Evolutionary conservation across 352 stramenopile species (phyloP), one percentile per base, ranked within the genome.

Genomic region (Globisporangium barbulae): DNA sequence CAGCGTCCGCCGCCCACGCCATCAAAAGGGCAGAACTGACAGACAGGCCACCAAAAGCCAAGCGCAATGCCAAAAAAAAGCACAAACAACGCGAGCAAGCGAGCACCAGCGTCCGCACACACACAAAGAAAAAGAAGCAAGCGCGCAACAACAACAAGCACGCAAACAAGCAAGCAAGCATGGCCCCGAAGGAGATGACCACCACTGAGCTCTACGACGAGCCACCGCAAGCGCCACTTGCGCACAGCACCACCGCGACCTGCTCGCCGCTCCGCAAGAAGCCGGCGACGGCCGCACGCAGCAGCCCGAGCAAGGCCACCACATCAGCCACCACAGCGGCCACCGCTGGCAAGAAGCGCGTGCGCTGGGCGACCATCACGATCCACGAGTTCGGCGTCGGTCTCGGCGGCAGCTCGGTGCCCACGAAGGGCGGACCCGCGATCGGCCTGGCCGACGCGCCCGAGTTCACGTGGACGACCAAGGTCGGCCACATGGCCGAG

Each of bases 401-500:
- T 5, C 63, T 88, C 39, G 76, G 79, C 44, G 76, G 75, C 42
- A 85, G 74, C 63, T 75, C 74, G 0, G 77, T 88, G 54, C 73
- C 79, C 1, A 72, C 66, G 60, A 75, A 79, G 55, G 76, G 76
- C 44, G 79, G 79, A 0, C 79, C 79, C 2, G 81, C 72, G 22
- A 84, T 88, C 55, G 79, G 79, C 0, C 61, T 88, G n/a, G 52
- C 69, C 15, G 75, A 86, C 63, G 67, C 59, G 33, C 73, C 74
- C 45, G 78, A 86, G 71, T 85, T 83, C 63, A 86, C 74, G 19
- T 84, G 76, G 75, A 87, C 70, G 10, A 90, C 76, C 25, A 87
- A 82, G 55, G 79, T 88, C 65, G 79, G 74, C 35, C 60, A 88
- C 44, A 88, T 88, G 79, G 79, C 79, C 35, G 76, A 85, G 59